phyloP scores from a whole-genome alignment of 2,329 filamentous ascomycete genomes.

The Colletotrichum lini region DNA sequence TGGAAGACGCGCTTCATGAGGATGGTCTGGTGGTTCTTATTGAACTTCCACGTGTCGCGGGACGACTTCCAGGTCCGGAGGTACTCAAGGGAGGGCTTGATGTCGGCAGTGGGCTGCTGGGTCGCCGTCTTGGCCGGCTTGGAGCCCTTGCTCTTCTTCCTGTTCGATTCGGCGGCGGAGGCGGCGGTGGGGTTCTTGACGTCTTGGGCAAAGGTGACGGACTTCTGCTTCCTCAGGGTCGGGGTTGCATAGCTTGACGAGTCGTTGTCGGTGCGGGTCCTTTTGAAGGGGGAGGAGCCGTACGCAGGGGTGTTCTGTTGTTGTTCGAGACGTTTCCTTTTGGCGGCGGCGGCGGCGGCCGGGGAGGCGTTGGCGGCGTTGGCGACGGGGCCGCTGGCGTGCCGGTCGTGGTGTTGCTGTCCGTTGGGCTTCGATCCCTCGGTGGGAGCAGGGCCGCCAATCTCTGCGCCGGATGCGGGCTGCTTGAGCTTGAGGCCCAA shows the following conservation, averaged over 20 bases:
- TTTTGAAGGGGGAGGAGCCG: constrained; percentile 49
- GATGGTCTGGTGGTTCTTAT: constrained; percentile 91
- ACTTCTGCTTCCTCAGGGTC: constrained; percentile 56
- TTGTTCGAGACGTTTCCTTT: constrained; percentile 44
- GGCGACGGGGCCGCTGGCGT: constrained; percentile 39
- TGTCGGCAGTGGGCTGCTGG: constrained; percentile 58
- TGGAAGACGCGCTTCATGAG: constrained; percentile 88
- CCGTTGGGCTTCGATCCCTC: constrained; percentile 47
- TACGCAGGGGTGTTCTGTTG: constrained; percentile 40
- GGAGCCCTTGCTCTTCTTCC: constrained; percentile 49
- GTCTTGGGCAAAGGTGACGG: constrained; percentile 64
- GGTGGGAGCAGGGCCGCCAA: constrained; percentile 38
- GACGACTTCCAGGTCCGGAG: constrained; percentile 81
- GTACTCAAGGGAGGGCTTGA: constrained; percentile 80
- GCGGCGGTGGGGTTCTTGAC: constrained; percentile 51
- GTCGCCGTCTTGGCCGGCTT: constrained; percentile 54
- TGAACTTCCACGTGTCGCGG: constrained; percentile 89
- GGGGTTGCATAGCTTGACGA: constrained; percentile 37
- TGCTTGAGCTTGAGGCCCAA: constrained; percentile 74
- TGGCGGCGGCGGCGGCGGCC: constrained; percentile 42
- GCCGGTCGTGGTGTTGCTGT: constrained; percentile 41
- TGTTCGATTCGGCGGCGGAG: constrained; percentile 45
- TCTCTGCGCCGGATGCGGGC: constrained; percentile 46
- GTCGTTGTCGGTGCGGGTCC: constrained; percentile 45
- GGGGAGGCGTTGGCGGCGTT: constrained; percentile 31